These are phyloP conservation scores for Yamadazyma mexicana DNA, from an alignment of 1,139 yeast species.

Conservation along the genomic window DNA sequence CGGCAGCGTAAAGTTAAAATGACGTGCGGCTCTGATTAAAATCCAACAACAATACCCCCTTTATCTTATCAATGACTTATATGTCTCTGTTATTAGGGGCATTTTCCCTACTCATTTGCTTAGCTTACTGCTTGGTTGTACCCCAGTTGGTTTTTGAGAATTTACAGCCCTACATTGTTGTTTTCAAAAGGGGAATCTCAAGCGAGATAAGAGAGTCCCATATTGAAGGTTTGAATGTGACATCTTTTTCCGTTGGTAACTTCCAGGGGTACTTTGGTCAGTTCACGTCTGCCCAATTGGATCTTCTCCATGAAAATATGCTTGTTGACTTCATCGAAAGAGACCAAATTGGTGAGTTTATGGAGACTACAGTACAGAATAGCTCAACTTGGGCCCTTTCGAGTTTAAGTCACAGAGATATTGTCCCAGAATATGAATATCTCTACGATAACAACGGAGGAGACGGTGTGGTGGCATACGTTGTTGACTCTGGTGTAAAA, in stretches of 20 bases:
- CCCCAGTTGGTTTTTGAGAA: too few species aligned
- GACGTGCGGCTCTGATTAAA: too few species aligned
- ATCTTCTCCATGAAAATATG: slow-evolving; percentile 68
- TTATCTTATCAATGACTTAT: too few species aligned
- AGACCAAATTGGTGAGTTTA: slow-evolving; percentile 72
- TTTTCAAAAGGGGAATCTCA: too few species aligned
- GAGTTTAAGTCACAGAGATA: slow-evolving; percentile 86
- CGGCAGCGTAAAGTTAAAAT: too few species aligned
- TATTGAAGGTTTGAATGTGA: too few species aligned
- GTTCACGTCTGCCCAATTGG: slow-evolving; percentile 70
- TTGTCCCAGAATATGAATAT: slow-evolving; percentile 75
- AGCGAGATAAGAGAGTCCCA: too few species aligned
- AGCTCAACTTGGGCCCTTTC: slow-evolving; percentile 73
- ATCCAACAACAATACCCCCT: too few species aligned
- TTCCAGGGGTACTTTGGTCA: slow-evolving; percentile 72
- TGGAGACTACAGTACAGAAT: slow-evolving; percentile 63
- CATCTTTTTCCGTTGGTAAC: slow-evolving; percentile 55
- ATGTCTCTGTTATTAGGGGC: too few species aligned
- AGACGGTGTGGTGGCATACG: slow-evolving; percentile 85
- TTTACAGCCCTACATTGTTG: too few species aligned
- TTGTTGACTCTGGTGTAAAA: slow-evolving; percentile 91
- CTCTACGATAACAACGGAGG: slow-evolving; percentile 84
- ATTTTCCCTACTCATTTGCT: too few species aligned
- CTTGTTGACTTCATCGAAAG: slow-evolving; percentile 74
- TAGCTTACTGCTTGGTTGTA: too few species aligned